Conservation (phyloP, 139 green algal species). For the Zygnema circumcarinatum region DNA sequence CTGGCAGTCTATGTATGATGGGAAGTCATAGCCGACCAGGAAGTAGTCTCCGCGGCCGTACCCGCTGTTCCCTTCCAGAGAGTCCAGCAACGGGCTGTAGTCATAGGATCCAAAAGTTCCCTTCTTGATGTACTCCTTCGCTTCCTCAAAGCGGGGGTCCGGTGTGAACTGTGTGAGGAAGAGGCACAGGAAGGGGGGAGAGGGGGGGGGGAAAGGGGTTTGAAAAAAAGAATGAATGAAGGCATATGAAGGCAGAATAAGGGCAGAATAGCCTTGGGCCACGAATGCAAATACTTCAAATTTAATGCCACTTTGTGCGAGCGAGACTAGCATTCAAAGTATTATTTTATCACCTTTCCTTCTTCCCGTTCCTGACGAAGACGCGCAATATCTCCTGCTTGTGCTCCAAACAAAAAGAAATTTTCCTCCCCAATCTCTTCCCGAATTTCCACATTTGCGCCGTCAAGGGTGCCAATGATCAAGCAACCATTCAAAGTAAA, state of each 20-base stretch:
- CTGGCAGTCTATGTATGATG: conserved; percentile 85
- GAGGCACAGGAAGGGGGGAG: conserved; percentile 36
- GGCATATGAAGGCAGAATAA: too few species aligned
- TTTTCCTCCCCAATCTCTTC: conserved; percentile 82
- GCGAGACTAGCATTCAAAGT: too few species aligned
- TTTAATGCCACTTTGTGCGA: too few species aligned
- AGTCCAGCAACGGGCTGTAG: conserved; percentile 91
- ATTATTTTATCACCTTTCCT: conserved; percentile 42
- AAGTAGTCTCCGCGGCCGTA: conserved; percentile 86
- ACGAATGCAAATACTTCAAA: too few species aligned
- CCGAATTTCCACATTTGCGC: conserved; percentile 97
- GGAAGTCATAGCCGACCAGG: conserved; percentile 93
- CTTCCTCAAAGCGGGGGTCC: conserved; percentile 72
- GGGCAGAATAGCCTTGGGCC: too few species aligned
- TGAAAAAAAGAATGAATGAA: too few species aligned
- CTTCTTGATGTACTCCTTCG: conserved; percentile 67
- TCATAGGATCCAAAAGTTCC: conserved; percentile 91
- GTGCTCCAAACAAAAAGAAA: conserved; percentile 83
- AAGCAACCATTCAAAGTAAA: conserved; percentile 97
- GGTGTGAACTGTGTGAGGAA: conserved; percentile 65
- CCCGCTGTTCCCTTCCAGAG: conserved; percentile 63
- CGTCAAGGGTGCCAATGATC: conserved; percentile 98
- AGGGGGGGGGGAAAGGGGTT: background rate
- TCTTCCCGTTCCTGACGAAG: conserved; percentile 77
- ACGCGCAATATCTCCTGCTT: conserved; percentile 66